Evolutionary conservation across 805 yeast species (phyloP).

Genomic region (Schizosaccharomyces japonicus): DNA sequence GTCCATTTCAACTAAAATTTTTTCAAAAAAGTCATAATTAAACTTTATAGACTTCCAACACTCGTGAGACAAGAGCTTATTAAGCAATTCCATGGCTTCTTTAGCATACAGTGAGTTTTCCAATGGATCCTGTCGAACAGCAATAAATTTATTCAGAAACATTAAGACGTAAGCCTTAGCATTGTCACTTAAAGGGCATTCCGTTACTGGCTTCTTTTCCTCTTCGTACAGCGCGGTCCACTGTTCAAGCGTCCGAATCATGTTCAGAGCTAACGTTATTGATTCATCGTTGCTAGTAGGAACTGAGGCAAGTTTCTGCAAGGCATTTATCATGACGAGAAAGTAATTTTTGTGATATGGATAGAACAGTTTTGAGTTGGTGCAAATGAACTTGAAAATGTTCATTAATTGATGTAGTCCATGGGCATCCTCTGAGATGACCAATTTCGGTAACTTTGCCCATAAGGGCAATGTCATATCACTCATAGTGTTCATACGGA

Average conservation of each 20-base stretch:
- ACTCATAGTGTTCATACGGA: slow-evolving; percentile 25
- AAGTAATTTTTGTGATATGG: background rate
- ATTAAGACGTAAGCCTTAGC: background rate
- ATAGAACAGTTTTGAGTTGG: background rate
- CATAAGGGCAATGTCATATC: slow-evolving; percentile 25
- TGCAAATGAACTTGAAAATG: slow-evolving; percentile 24
- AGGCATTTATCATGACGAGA: background rate
- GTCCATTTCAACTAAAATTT: slow-evolving; percentile 60
- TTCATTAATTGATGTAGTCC: slow-evolving; percentile 62
- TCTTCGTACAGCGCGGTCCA: background rate
- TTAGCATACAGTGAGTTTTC: slow-evolving; percentile 49
- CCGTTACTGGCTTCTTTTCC: background rate
- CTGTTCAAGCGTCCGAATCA: background rate
- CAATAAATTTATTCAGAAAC: slow-evolving; percentile 64
- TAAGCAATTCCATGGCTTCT: slow-evolving; percentile 51
- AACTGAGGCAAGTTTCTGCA: background rate
- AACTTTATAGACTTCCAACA: slow-evolving; percentile 82
- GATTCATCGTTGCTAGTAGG: background rate
- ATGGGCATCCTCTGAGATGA: slow-evolving; percentile 67
- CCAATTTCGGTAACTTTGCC: slow-evolving; percentile 86
- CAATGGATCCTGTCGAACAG: slow-evolving; percentile 65
- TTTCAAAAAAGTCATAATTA: slow-evolving; percentile 65
- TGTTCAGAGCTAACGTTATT: background rate
- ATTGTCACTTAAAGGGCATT: background rate
- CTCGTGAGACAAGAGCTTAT: slow-evolving; percentile 42